Conservation (phyloP, 2,329 filamentous ascomycete species). For the Cladophialophora carrionii region DNA sequence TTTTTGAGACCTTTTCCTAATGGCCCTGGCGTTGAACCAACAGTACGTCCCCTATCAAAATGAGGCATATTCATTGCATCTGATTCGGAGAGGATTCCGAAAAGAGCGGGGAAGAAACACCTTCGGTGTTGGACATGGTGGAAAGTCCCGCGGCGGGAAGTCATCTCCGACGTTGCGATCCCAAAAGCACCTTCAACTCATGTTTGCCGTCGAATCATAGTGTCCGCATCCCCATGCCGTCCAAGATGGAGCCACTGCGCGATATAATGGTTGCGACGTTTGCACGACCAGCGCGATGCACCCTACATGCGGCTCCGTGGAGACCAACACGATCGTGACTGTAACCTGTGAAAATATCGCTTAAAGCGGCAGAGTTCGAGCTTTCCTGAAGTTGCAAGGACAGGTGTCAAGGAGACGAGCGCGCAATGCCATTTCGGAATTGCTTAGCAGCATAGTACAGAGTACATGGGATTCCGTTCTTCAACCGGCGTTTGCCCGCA, state of each 20-base stretch:
- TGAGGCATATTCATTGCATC: background rate
- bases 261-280: background rate
- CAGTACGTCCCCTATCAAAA: background rate
- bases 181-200: too few species aligned
- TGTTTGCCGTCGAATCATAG: too few species aligned
- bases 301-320: background rate
- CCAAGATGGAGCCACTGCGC: background rate
- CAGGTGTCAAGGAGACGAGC: background rate
- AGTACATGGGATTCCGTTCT: background rate
- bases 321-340: background rate
- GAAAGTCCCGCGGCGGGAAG: background rate
- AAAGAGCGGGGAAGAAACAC: background rate
- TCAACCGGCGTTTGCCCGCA: background rate
- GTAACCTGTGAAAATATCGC: background rate
- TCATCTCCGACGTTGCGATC: background rate
- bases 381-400: background rate
- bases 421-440: too few species aligned
- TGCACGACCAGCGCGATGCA: background rate
- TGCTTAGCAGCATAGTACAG: background rate
- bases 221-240: background rate
- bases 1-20: background rate
- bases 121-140: background rate
- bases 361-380: background rate
- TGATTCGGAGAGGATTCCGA: slow-evolving; percentile 1
- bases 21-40: background rate